Evolutionary conservation across 345 rosid species (phyloP), one percentile per base, ranked within the genome.

Genomic region (Citrus mangshanensis): DNA sequence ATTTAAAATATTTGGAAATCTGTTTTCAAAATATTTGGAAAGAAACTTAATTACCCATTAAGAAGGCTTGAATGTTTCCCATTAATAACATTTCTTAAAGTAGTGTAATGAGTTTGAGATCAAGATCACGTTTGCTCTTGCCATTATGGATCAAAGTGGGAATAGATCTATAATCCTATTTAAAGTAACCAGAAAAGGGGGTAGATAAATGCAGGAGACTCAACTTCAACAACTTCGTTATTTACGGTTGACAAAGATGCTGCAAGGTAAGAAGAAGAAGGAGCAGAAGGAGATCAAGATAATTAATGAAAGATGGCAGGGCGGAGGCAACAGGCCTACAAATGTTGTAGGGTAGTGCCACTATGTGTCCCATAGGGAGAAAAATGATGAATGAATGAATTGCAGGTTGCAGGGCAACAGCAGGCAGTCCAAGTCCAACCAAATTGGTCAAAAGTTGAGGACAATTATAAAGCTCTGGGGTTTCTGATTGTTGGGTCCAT

Each of bases 401-500:
- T 5, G 65, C 51, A 12, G 13, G 51, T 13, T 46, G 51, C 51
- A 42, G 49, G 49, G 4, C 4, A 42, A 3, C 49, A 42, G 49
- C 49, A 46, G 51, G 19, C 49, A 38, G 69, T 27, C 73, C 58
- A 46, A 71, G 62, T 71, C 62, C 58, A 51, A 55, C 62, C 59
- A 71, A 71, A 27, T 46, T 63, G 78, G 78, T 75, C 78, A 75
- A 75, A 75, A 32, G 70, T 42, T 25, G 22, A 4, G 58, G 25
- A 38, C 77, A 63, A 42, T 63, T 27, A 62, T 63, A 30, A 37
- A 13, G 35, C 40, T 28, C 78, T 75, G 70, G 3, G 32, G 32
- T 64, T 3, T 75, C 78, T 75, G 78, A 63, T 46, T 74, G 55
- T 19, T 74, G 77, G 77, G 77, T 74, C 77, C 68, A 61, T 61